Conservation (phyloP, 345 rosid genomes). For the Pseudoturritis turrita region DNA sequence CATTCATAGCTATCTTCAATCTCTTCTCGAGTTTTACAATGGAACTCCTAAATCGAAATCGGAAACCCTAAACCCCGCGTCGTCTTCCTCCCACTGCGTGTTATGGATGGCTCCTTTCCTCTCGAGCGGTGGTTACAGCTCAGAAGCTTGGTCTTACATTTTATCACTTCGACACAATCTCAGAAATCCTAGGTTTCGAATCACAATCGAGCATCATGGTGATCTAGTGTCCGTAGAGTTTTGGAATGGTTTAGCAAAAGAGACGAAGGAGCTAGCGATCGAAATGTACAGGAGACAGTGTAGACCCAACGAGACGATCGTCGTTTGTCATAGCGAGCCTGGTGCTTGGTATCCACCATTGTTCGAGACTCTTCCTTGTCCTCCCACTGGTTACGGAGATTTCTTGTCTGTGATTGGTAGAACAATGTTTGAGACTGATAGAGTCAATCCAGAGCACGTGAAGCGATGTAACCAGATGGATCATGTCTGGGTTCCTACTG, state of each 20-base stretch:
- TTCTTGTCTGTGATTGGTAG: slow-evolving; percentile 60
- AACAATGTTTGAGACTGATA: slow-evolving; percentile 90
- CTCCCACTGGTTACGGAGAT: slow-evolving; percentile 53
- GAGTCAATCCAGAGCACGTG: slow-evolving; percentile 59
- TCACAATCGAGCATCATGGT: slow-evolving; percentile 74
- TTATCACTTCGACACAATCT: slow-evolving; percentile 43
- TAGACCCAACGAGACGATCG: slow-evolving; percentile 53
- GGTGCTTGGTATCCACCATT: slow-evolving; percentile 93
- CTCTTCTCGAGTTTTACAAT: slow-evolving; percentile 19
- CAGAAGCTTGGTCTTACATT: slow-evolving; percentile 84
- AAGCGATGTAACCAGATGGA: slow-evolving; percentile 68
- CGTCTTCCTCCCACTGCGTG: slow-evolving; percentile 47
- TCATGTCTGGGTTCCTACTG: slow-evolving; percentile 85
- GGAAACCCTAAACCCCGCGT: slow-evolving; percentile 3
- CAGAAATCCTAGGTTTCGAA: slow-evolving; percentile 41
- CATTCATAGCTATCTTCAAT: slow-evolving; percentile 19
- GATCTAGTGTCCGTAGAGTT: slow-evolving; percentile 58
- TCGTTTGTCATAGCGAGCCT: slow-evolving; percentile 88
- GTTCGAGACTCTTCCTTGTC: slow-evolving; percentile 76
- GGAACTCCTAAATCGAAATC: slow-evolving; percentile 11
- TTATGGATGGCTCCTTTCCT: slow-evolving; percentile 94
- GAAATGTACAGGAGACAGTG: slow-evolving; percentile 52
- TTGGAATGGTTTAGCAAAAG: slow-evolving; percentile 64
- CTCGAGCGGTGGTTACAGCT: slow-evolving; percentile 92
- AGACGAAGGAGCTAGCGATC: slow-evolving; percentile 39